Conservation (phyloP, 2,329 filamentous ascomycete species). For the Colletotrichum lini region DNA sequence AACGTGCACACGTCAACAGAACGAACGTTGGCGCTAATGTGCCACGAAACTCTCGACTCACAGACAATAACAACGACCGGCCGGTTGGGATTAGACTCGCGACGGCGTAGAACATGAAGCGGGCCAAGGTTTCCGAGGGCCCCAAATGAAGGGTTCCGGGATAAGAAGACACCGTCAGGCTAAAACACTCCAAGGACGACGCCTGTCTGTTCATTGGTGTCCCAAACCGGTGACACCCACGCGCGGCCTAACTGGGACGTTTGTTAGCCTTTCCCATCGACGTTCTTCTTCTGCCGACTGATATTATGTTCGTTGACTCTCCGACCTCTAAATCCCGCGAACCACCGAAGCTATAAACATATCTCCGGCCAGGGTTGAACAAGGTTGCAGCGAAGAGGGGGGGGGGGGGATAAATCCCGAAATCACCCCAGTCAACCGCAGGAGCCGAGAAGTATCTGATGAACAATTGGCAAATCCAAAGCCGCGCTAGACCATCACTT, state of each 20-base stretch:
- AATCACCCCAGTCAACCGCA: not conserved
- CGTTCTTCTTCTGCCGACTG: too few relatives aligned
- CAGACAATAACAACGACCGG: not conserved
- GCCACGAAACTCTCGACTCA: not conserved
- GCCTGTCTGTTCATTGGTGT: not conserved
- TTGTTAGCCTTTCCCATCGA: not conserved
- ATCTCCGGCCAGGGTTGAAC: not conserved
- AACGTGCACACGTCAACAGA: not conserved
- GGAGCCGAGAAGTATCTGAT: not conserved
- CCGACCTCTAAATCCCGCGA: not conserved
- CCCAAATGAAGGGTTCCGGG: not conserved
- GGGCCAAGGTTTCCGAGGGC: not conserved
- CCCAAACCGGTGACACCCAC: not conserved
- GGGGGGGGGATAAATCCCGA: not conserved
- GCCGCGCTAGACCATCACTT: not conserved
- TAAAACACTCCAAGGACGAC: not conserved
- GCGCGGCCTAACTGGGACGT: not conserved
- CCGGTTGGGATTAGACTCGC: too few relatives aligned
- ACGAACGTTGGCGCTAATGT: constrained; percentile 3
- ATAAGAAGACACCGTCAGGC: too few relatives aligned
- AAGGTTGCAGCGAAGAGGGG: not conserved
- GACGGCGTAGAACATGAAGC: not conserved
- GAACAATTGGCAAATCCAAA: constrained; percentile 5
- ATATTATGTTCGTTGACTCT: too few relatives aligned
- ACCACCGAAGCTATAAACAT: not conserved